Evolutionary conservation across 148 eudicot species (phyloP).

Genomic region (Rhododendron henanense): DNA sequence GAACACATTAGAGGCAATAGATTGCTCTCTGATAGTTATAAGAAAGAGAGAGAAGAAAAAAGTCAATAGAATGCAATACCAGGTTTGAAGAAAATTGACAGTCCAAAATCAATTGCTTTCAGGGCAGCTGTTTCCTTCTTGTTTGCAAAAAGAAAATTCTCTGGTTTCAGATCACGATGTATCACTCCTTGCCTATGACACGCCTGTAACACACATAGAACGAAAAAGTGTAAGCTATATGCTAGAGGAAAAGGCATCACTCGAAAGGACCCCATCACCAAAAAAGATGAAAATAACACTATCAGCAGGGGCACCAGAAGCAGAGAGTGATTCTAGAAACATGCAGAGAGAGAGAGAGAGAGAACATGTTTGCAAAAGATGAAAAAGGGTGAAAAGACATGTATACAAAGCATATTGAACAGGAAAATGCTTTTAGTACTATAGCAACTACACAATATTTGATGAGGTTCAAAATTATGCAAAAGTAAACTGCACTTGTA

Average conservation of each 20-base stretch:
- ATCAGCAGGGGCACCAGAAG: neutral
- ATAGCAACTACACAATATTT: neutral
- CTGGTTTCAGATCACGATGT: constrained; percentile 54
- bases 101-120: constrained; percentile 52
- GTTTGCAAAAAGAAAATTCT: constrained; percentile 46
- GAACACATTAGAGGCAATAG: neutral
- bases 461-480: neutral
- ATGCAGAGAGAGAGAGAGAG: neutral
- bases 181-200: constrained; percentile 52
- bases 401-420: neutral
- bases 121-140: constrained; percentile 54
- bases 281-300: neutral
- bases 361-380: neutral
- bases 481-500: constrained; percentile 4
- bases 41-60: neutral
- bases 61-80: constrained; percentile 19
- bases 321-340: neutral
- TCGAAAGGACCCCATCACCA: neutral
- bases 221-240: neutral
- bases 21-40: neutral
- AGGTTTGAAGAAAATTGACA: constrained; percentile 43
- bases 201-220: constrained; percentile 18
- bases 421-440: neutral
- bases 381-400: neutral
- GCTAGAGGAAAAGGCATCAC: neutral